A percentile compares a stretch with the other conserved stretches of the same genome.
phyloP scores from a whole-genome alignment of 2,329 filamentous ascomycete species.

The Fragosphaeria purpurea region DNA sequence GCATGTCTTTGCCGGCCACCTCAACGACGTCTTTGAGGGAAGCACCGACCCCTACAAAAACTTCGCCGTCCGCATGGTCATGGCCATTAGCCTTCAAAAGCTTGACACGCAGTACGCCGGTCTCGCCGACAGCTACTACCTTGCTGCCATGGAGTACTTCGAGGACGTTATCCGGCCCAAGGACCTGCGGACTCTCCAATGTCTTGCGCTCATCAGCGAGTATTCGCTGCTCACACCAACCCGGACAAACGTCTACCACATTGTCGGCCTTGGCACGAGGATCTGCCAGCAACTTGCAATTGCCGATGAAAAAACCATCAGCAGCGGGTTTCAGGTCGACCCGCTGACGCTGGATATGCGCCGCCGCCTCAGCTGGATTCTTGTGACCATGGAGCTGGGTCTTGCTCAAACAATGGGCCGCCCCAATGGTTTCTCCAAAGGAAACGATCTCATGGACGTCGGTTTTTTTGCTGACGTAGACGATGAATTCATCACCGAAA shows the following conservation, averaged over 20 bases:
- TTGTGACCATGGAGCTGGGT: constrained; percentile 80
- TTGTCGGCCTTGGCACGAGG: constrained; percentile 77
- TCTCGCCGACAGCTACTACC: constrained; percentile 87
- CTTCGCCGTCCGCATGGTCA: constrained; percentile 81
- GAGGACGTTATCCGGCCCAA: constrained; percentile 79
- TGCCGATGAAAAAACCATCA: constrained; percentile 80
- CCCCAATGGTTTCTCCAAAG: constrained; percentile 74
- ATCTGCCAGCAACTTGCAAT: constrained; percentile 84
- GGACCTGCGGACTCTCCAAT: constrained; percentile 85
- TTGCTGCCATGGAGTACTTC: constrained; percentile 76
- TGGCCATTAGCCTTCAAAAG: constrained; percentile 92
- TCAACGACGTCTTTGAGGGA: constrained; percentile 72
- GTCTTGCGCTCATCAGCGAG: constrained; percentile 74
- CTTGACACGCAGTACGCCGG: constrained; percentile 84
- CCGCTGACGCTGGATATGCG: constrained; percentile 80
- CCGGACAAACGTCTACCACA: constrained; percentile 84
- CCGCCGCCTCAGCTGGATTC: constrained; percentile 77
- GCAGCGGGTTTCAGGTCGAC: constrained; percentile 51
- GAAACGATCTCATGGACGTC: constrained; percentile 74
- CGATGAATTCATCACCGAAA: constrained; percentile 70
- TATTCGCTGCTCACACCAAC: constrained; percentile 92
- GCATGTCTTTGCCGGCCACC: constrained; percentile 61
- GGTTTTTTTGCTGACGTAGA: constrained; percentile 73
- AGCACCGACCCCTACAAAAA: constrained; percentile 72
- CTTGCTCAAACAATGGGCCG: constrained; percentile 81